phyloP scores from a whole-genome alignment of 164 flowering plant species.

The Aristolochia fimbriata region DNA sequence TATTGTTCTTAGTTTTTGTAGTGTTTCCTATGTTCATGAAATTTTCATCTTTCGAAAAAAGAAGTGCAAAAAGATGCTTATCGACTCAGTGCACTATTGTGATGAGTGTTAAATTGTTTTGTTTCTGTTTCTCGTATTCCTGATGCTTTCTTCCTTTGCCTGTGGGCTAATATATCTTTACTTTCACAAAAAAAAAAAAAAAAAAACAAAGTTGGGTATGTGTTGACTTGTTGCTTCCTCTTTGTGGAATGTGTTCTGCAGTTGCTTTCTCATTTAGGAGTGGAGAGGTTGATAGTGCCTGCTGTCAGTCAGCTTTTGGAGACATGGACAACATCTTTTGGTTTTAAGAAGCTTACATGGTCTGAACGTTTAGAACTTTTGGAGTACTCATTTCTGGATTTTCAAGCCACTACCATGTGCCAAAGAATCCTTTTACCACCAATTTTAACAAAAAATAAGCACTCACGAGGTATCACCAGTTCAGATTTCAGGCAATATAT shows the following conservation, averaged over 20 bases:
- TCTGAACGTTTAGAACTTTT: conserved; percentile 47
- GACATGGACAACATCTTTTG: conserved; percentile 75
- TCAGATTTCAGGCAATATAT: not conserved
- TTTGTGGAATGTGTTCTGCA: conserved; percentile 17
- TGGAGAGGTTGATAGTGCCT: conserved; percentile 77
- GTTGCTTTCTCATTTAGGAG: conserved; percentile 62
- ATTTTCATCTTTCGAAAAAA: too few relatives aligned
- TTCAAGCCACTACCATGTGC: conserved; percentile 70
- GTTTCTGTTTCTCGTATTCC: too few relatives aligned
- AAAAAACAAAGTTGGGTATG: not conserved
- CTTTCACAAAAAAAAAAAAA: too few relatives aligned
- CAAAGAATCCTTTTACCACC: conserved; percentile 40
- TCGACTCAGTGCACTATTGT: too few relatives aligned
- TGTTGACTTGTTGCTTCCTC: not conserved
- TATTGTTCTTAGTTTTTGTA: too few relatives aligned
- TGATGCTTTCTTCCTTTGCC: too few relatives aligned
- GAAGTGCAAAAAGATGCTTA: too few relatives aligned
- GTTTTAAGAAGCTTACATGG: conserved; percentile 46
- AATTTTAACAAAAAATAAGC: conserved; percentile 6
- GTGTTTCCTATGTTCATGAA: too few relatives aligned
- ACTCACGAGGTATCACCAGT: conserved; percentile 26
- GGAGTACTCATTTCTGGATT: conserved; percentile 53
- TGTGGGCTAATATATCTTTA: too few relatives aligned
- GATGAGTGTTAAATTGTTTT: too few relatives aligned
- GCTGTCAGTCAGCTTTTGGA: conserved; percentile 48